Evolutionary conservation across 176 grass and related monocot genomes (phyloP), one percentile per base, ranked within the genome.

Genomic region (Triticum timopheevii): DNA sequence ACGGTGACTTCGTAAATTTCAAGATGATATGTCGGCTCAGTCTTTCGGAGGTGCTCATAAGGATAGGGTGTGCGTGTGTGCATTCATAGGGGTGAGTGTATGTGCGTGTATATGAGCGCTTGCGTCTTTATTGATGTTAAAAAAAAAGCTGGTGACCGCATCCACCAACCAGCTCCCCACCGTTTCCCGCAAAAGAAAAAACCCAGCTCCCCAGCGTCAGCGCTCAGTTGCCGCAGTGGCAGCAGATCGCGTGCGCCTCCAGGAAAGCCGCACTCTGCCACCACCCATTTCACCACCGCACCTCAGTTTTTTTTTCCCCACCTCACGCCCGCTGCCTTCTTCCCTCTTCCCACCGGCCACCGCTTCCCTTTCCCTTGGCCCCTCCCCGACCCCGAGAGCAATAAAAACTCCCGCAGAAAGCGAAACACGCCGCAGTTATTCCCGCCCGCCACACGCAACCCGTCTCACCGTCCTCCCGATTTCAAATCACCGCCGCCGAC

Each of bases 361-460:
- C 40, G 11, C 31, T 22, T 16, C 69, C 52, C 13, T 73, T 70
- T 82, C n/a, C 9, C 45, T 4, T 47, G 45, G 45, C 33, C 42
- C 20, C 11, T 13, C 20, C 40, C 68, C 68, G 20, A 23, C 2
- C 9, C 16, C 5, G 7, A 80, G 80, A 84, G 69, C 38, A 67
- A 68, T 62, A 76, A 80, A 83, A 36, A 12, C 0, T 25, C 13
- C 66, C 58, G 24, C 65, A 90, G 65, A 44, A 75, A 68, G 42
- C 85, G 8, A 44, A 81, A 47, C 82, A 82, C 86, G 17, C 76
- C 63, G 87, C 88, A 79, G 91, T 90, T 87, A 93, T 82, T 90
- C 91, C 91, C 91, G 91, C 91, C 85, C 84, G 86, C 61, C 83
- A 83, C 87, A 69, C 61, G 74, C 86, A 52, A 54, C 65, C 56